phyloP scores from a whole-genome alignment of 192 early-diverging fungal species.

The Chytriomyces sp. region DNA sequence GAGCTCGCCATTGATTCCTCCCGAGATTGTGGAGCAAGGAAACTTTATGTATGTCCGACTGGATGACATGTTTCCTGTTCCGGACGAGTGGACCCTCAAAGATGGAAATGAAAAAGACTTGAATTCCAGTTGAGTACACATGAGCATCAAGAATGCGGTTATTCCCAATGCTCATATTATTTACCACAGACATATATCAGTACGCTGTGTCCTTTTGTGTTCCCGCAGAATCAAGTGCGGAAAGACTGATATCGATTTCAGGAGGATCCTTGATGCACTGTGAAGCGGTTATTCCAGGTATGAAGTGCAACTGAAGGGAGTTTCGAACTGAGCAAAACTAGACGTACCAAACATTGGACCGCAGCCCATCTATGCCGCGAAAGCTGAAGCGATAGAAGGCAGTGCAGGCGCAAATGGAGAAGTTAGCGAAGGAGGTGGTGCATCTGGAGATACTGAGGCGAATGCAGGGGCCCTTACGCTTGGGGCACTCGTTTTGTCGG shows the following conservation, averaged over 20 bases:
- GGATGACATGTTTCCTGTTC: conserved; percentile 57
- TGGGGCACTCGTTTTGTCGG: conserved; percentile 4
- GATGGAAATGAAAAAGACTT: conserved; percentile 66
- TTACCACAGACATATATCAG: conserved; percentile 49
- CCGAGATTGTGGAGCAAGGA: conserved; percentile 50
- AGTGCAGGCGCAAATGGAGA: not conserved
- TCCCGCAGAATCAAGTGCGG: conserved; percentile 44
- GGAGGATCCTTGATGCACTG: conserved; percentile 40
- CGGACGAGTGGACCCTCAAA: conserved; percentile 64
- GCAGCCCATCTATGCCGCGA: conserved; percentile 23
- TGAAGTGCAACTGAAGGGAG: not conserved
- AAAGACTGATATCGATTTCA: conserved; percentile 45
- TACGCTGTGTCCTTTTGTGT: conserved; percentile 51
- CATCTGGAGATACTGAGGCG: not conserved
- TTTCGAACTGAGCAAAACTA: not conserved
- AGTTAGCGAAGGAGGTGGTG: not conserved
- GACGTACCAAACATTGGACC: conserved; percentile 24
- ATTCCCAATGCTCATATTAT: not conserved
- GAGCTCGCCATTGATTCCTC: conserved; percentile 43
- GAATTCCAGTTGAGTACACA: conserved; percentile 52
- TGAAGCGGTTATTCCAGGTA: conserved; percentile 38
- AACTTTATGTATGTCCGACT: conserved; percentile 53
- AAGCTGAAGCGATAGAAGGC: conserved; percentile 8
- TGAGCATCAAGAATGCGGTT: not conserved
- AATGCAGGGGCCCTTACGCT: not conserved